Conservation (phyloP, 768 basidiomycete genomes). For the Leccinum longicurvipes region DNA sequence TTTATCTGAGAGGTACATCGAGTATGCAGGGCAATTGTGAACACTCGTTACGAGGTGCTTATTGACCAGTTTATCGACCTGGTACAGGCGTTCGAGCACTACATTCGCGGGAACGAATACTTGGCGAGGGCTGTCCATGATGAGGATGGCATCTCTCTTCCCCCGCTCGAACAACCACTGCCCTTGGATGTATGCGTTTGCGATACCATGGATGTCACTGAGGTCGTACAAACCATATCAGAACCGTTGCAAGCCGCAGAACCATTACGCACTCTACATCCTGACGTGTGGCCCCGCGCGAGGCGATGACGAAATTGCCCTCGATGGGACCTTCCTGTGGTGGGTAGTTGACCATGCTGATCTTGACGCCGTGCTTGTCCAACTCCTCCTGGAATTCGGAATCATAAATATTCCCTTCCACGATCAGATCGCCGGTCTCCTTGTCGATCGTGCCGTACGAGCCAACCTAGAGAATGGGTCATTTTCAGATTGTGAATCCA, state of each 20-base stretch:
- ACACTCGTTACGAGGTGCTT: conserved; percentile 33
- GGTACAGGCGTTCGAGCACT: conserved; percentile 25
- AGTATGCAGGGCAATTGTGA: conserved; percentile 29
- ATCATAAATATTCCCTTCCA: conserved; percentile 36
- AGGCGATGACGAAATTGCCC: conserved; percentile 21
- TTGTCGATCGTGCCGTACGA: conserved; percentile 33
- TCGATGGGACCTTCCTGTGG: conserved; percentile 20
- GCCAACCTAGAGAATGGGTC: conserved; percentile 26
- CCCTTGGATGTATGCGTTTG: conserved; percentile 28
- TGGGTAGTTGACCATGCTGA: conserved; percentile 15
- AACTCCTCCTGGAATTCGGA: conserved; percentile 16
- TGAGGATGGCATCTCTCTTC: conserved; percentile 30
- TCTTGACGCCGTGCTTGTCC: conserved; percentile 3
- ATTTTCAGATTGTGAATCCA: background rate
- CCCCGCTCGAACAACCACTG: conserved; percentile 29
- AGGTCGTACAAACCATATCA: background rate
- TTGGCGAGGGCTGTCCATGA: conserved; percentile 30
- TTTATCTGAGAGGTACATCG: conserved; percentile 32
- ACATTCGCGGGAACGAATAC: conserved; percentile 16
- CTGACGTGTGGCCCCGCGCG: conserved; percentile 13
- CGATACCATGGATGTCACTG: conserved; percentile 19
- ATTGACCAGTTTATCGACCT: conserved; percentile 23
- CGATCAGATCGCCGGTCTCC: conserved; percentile 29
- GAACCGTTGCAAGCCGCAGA: background rate
- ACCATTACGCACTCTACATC: conserved; percentile 18